Conservation (phyloP, 768 basidiomycete species). For the Hericium alpestre region DNA sequence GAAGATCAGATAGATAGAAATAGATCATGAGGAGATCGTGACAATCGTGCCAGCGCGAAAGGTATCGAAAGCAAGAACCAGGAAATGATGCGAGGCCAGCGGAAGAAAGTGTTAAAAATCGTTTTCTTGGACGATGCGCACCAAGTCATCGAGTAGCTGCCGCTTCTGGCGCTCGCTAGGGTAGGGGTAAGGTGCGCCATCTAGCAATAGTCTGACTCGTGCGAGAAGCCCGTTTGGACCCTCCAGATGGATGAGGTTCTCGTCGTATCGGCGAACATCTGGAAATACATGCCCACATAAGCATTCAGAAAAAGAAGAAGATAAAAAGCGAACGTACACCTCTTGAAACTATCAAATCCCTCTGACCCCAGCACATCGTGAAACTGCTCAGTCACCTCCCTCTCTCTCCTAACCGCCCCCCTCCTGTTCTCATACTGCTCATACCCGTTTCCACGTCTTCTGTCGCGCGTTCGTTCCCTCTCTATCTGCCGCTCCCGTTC, state of each 20-base stretch:
- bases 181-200: conserved; percentile 28
- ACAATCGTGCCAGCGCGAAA: neutral
- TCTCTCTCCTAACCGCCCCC: conserved; percentile 3
- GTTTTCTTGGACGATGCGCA: conserved; percentile 12
- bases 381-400: conserved; percentile 11
- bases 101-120: conserved; percentile 4
- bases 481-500: conserved; percentile 15
- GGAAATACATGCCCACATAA: neutral
- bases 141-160: conserved; percentile 12
- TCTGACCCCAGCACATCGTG: conserved; percentile 9
- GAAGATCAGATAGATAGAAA: neutral
- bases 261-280: conserved; percentile 73
- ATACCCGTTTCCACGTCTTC: conserved; percentile 14
- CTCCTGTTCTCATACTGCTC: conserved; percentile 16
- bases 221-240: conserved; percentile 61
- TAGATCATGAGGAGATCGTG: neutral
- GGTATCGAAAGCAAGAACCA: neutral
- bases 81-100: neutral
- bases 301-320: neutral
- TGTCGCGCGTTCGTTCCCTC: conserved; percentile 8
- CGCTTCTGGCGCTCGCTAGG: conserved; percentile 33
- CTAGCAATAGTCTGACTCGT: conserved; percentile 51
- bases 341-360: conserved; percentile 32
- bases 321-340: conserved; percentile 37
- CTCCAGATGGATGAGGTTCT: conserved; percentile 63